Base-by-base conservation (phyloP, 2,329 filamentous ascomycete species). In the Fusarium nodosum region DNA sequence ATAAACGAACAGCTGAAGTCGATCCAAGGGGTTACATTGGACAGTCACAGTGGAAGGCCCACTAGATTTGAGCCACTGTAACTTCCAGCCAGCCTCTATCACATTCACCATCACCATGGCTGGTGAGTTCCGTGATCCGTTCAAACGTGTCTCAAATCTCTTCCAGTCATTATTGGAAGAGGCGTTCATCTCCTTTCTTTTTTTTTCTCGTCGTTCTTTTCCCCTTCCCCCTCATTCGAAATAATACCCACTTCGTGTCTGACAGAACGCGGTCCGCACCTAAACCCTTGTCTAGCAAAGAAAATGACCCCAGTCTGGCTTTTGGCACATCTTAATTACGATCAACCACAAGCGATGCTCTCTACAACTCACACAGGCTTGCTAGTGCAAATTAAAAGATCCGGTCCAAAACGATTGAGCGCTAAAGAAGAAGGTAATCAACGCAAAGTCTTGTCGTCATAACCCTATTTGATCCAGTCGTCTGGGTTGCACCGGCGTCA, bases 1-100 rank as follows among this genome's bases (percentile, higher is more conserved):
- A 65, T 65, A 54, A 65, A 60, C 62, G 62, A 65, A 50, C 16
- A 64, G 59, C 61, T 64, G 61, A 64, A 33, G 51, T 36, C 33
- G 55, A 65, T 50, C 54, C 15, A 28, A 28, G n/a, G 31, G 8
- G 47, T 12, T 26, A 20, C 33, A 62, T 47, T 38, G 28, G 44
- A 31, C 31, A 36, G 44, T 47, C 7, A 22, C 44, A 38, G 36
- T 47, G 16, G 20, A 24, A 30, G 44, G n/a, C 11, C 44, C 28
- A 33, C 28, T 39, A 39, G 10, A 39, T 5, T 39, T 22, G 13
- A 46, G 12, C 24, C 44, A 42, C 50, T 42, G n/a, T 33, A 24
- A 13, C 33, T 20, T 8, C 38, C 30, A 51, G 60, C 30, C 41
- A 65, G 62, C 30, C 62, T 60, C 54, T n/a, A n/a, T 54, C 30